Percentiles rank a stretch among this genome's conserved stretches.
These are phyloP conservation scores for Emmonsiellopsis sp. DNA, from an alignment of 2,329 filamentous ascomycete genomes.

Conservation along the genomic window DNA sequence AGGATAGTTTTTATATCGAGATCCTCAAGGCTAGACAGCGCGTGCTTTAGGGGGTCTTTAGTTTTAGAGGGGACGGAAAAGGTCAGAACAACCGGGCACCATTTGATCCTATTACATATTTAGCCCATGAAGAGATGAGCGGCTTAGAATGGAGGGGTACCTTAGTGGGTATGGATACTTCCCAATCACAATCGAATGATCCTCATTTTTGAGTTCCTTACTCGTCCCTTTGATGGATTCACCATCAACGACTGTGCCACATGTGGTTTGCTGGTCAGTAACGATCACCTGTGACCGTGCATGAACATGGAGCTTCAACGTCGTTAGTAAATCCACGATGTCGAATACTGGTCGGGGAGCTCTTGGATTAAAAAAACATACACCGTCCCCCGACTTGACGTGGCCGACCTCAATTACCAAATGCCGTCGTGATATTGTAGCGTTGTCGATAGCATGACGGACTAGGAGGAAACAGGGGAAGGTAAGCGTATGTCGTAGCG, in stretches of 20 bases:
- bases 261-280: conserved; percentile 73
- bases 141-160: conserved; percentile 15
- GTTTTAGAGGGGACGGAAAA: conserved; percentile 64
- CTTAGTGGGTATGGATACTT: conserved; percentile 50
- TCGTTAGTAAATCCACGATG: conserved; percentile 3
- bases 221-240: conserved; percentile 56
- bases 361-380: conserved; percentile 28
- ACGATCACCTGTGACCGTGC: conserved; percentile 62
- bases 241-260: conserved; percentile 71
- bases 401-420: conserved; percentile 62
- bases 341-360: conserved; percentile 8
- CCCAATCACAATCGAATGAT: conserved; percentile 62
- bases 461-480: conserved; percentile 33
- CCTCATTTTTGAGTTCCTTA: conserved; percentile 22
- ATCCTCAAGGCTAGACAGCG: conserved; percentile 61
- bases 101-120: conserved; percentile 51
- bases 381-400: conserved; percentile 58
- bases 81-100: conserved; percentile 71
- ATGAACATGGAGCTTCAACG: conserved; percentile 48
- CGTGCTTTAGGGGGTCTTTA: conserved; percentile 50
- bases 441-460: conserved; percentile 63
- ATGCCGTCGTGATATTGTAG: conserved; percentile 82
- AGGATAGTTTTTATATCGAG: conserved; percentile 80
- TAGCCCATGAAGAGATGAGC: background rate
- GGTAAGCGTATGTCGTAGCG: background rate